Conservation (phyloP, 345 rosid species). For the Erysimum cheiranthoides region DNA sequence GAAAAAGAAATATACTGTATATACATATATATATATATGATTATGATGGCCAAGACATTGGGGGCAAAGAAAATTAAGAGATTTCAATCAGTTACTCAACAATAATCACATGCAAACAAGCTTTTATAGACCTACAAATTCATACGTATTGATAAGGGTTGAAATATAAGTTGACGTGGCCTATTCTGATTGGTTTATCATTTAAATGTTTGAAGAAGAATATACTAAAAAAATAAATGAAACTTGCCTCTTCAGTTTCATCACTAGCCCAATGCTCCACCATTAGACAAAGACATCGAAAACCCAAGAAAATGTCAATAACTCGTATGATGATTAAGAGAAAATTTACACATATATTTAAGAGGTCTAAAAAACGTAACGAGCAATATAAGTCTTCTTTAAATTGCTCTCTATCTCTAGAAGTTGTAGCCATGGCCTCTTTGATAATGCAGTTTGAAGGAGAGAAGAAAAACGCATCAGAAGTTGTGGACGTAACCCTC, state of each 20-base stretch:
- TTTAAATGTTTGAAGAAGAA: not conserved
- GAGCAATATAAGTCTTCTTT: no score
- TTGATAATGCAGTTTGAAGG: constrained; percentile 64
- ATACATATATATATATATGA: not conserved
- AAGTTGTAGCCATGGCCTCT: constrained; percentile 76
- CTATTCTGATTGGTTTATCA: not conserved
- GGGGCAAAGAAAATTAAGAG: not conserved
- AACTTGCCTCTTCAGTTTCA: constrained; percentile 10
- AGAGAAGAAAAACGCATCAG: constrained; percentile 40
- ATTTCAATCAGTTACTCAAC: not conserved
- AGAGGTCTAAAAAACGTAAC: not conserved
- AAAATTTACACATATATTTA: not conserved
- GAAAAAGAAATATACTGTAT: not conserved
- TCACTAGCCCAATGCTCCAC: constrained; percentile 10
- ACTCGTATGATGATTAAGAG: not conserved
- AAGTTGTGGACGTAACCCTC: constrained; percentile 42
- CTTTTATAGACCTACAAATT: not conserved
- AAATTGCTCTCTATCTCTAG: constrained; percentile 9
- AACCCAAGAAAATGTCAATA: not conserved
- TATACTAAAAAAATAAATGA: not conserved
- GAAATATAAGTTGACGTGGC: not conserved
- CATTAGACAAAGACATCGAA: constrained; percentile 9
- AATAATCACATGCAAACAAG: not conserved
- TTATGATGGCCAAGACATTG: not conserved
- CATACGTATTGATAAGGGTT: not conserved